Evolutionary conservation across 2,329 filamentous ascomycete species (phyloP).

Genomic region (Sarocladiaceae sp.): DNA sequence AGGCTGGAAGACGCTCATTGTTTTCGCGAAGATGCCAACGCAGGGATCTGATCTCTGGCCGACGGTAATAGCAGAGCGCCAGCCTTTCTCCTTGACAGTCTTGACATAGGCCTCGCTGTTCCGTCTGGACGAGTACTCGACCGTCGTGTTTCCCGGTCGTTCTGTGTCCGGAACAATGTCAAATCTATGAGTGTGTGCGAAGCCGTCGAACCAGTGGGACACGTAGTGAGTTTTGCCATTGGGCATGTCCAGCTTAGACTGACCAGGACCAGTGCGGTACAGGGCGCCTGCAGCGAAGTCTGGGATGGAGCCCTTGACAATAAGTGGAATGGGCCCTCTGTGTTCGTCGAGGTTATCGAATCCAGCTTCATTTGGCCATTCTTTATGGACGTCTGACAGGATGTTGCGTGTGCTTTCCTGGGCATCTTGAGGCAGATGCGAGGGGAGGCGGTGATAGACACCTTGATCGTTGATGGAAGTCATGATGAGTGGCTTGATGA

Average conservation of each 20-base stretch:
- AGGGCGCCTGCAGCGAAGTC: conserved; percentile 64
- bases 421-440: neutral
- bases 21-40: conserved; percentile 64
- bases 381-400: neutral
- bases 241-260: conserved; percentile 51
- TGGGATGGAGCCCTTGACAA: conserved; percentile 61
- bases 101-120: conserved; percentile 60
- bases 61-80: conserved; percentile 54
- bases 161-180: conserved; percentile 48
- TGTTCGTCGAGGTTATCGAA: conserved; percentile 64
- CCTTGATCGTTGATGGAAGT: neutral
- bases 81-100: conserved; percentile 53
- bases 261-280: conserved; percentile 69
- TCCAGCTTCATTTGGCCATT: conserved; percentile 43
- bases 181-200: conserved; percentile 66
- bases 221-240: conserved; percentile 53
- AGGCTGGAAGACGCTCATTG: conserved; percentile 53
- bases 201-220: conserved; percentile 78
- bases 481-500: too few relatives aligned
- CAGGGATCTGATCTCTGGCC: conserved; percentile 69
- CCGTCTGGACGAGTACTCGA: conserved; percentile 66
- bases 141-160: conserved; percentile 21
- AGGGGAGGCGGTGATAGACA: neutral
- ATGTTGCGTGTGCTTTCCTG: neutral
- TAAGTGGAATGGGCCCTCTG: conserved; percentile 55